Percentiles rank a stretch among this genome's conserved stretches.
Conservation (phyloP, 2,329 filamentous ascomycete genomes). For the Myriangium duriaei region DNA sequence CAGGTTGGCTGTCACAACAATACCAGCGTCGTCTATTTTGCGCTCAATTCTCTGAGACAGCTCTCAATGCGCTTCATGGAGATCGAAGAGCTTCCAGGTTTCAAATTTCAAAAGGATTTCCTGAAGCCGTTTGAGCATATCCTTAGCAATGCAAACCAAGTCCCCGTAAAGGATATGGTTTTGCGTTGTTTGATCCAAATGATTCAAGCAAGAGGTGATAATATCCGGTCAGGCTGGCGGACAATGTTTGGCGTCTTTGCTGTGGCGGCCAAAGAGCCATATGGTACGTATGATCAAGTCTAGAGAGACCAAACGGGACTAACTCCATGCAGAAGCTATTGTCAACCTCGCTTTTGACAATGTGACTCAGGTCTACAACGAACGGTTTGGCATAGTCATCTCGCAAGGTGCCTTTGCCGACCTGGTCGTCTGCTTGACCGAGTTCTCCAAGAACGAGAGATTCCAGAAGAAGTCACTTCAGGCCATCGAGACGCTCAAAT, state of each 20-base stretch:
- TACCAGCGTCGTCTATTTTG: conserved; percentile 94
- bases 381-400: conserved; percentile 88
- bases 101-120: conserved; percentile 99
- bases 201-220: conserved; percentile 93
- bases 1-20: conserved; percentile 94
- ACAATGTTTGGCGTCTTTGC: conserved; percentile 99
- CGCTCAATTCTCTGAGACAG: conserved; percentile 86
- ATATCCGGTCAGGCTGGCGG: conserved; percentile 94
- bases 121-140: conserved; percentile 97
- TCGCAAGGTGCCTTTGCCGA: conserved; percentile 95
- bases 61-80: conserved; percentile 98
- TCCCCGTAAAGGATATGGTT: conserved; percentile 95
- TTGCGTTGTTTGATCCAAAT: conserved; percentile 94
- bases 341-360: conserved; percentile 96
- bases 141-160: conserved; percentile 80
- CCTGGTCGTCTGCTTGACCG: conserved; percentile 86
- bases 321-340: conserved; percentile 55
- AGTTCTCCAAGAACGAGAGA: conserved; percentile 96
- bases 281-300: conserved; percentile 39
- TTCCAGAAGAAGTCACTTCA: conserved; percentile 98
- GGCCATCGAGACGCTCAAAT: conserved; percentile 88
- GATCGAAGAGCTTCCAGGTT: conserved; percentile 90
- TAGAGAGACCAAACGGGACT: conserved; percentile 1
- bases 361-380: conserved; percentile 89
- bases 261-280: conserved; percentile 81